phyloP scores from a whole-genome alignment of 2,329 filamentous ascomycete species.

The Pseudodiploospora longispora region DNA sequence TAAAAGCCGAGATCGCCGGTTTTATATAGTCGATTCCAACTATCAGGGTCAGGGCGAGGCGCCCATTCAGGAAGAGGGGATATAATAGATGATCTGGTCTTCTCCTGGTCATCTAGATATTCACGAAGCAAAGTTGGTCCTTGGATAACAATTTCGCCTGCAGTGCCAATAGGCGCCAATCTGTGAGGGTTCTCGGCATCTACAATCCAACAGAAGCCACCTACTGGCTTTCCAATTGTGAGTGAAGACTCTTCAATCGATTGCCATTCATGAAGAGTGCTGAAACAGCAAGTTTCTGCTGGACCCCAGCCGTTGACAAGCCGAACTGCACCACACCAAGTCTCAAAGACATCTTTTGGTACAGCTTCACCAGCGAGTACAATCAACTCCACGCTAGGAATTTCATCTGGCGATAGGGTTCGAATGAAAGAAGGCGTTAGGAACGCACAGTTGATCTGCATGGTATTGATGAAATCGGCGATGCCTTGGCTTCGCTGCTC shows the following conservation, averaged over 20 bases:
- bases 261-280: not conserved
- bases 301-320: conserved; percentile 25
- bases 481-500: not conserved
- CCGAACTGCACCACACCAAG: too few species aligned
- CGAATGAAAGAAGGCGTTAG: not conserved
- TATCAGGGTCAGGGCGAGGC: conserved; percentile 10
- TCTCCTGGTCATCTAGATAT: too few species aligned
- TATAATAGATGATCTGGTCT: conserved; percentile 11
- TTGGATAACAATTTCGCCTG: too few species aligned
- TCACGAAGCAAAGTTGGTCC: too few species aligned
- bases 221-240: too few species aligned
- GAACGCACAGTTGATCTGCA: not conserved
- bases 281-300: conserved; percentile 15
- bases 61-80: conserved; percentile 34
- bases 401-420: not conserved
- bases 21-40: conserved; percentile 26
- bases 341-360: too few species aligned
- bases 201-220: too few species aligned
- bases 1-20: conserved; percentile 38
- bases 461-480: too few species aligned
- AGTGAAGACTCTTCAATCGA: too few species aligned
- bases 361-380: not conserved
- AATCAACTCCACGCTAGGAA: not conserved
- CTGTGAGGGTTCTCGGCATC: too few species aligned
- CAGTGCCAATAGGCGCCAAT: too few species aligned